phyloP scores from a whole-genome alignment of 2,329 filamentous ascomycete genomes.

The Aspergillus caelatus region DNA sequence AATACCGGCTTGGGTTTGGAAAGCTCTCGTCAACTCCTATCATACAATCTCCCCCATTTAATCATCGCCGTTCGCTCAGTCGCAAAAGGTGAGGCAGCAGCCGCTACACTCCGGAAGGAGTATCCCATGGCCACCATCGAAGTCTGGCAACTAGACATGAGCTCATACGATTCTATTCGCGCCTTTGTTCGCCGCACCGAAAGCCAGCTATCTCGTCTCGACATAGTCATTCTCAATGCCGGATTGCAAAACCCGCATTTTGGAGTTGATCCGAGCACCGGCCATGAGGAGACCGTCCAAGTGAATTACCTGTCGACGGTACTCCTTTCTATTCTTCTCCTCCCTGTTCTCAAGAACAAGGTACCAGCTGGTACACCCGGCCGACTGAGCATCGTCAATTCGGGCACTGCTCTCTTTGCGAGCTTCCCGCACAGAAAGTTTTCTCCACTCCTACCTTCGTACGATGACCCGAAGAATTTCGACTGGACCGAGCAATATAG shows the following conservation, averaged over 20 bases:
- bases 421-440: background rate
- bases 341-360: slow-evolving; percentile 24
- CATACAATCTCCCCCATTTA: slow-evolving; percentile 35
- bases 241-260: slow-evolving; percentile 33
- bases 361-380: background rate
- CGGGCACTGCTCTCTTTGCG: background rate
- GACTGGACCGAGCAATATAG: background rate
- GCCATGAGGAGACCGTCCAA: slow-evolving; percentile 36
- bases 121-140: slow-evolving; percentile 41
- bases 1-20: slow-evolving; percentile 56
- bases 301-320: slow-evolving; percentile 40
- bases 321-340: slow-evolving; percentile 23
- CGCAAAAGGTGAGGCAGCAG: background rate
- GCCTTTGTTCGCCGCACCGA: slow-evolving; percentile 43
- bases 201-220: slow-evolving; percentile 38
- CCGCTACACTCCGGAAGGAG: slow-evolving; percentile 27
- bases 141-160: slow-evolving; percentile 57
- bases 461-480: background rate
- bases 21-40: slow-evolving; percentile 41
- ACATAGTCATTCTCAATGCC: slow-evolving; percentile 53
- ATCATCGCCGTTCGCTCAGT: background rate
- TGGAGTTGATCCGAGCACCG: slow-evolving; percentile 11
- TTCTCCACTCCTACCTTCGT: background rate
- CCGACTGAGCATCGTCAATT: background rate
- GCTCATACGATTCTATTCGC: slow-evolving; percentile 49